Base-by-base conservation (phyloP, 108 stramenopile genomes). In the Stephanodiscus triporus region DNA sequence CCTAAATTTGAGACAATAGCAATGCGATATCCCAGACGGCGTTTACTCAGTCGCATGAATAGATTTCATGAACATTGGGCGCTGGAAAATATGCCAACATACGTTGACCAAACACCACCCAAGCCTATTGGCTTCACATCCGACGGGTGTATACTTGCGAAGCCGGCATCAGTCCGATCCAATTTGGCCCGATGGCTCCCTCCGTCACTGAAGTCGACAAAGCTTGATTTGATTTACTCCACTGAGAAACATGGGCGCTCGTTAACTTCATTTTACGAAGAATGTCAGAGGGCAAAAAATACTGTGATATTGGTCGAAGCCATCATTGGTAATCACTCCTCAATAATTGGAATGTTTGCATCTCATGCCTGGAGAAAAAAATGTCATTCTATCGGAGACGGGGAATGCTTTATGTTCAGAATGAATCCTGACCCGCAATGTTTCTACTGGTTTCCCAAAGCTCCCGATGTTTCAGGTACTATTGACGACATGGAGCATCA, bases 321-420 rank as follows among this genome's bases (percentile, higher is more conserved):
- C 4, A 72, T 91, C 14, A 66, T 19, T 36, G 58, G 40, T 30
- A 38, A 34, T 13, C 49, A n/a, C 19, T 68, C 57, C 22, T 80
- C 78, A 23, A 77, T 77, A 10, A 82, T 95, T 72, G 94, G 94
- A 37, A 87, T 89, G 86, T 95, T 86, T 75, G 90, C 91, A 7
- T 85, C 89, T 23, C 86, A 92, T 55, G 77, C 87, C 23, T 95
- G 94, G 94, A 79, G 85, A n/a, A 68, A 70, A 22, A 81, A 80
- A 7, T 63, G 78, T 17, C 62, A 63, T 54, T 68, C 81, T 7
- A 92, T 91, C 63, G 94, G 91, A 11, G 91, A 91, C 76, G 91
- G 91, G 9, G 83, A 78, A 42, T 92, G 91, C 68, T 91, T 95
- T 63, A 60, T 95, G 56, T 95, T 95, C 72, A 85, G 91, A 66